Evolutionary conservation across 306 rosid genomes (phyloP).

Genomic region (Cicer yamashitae): DNA sequence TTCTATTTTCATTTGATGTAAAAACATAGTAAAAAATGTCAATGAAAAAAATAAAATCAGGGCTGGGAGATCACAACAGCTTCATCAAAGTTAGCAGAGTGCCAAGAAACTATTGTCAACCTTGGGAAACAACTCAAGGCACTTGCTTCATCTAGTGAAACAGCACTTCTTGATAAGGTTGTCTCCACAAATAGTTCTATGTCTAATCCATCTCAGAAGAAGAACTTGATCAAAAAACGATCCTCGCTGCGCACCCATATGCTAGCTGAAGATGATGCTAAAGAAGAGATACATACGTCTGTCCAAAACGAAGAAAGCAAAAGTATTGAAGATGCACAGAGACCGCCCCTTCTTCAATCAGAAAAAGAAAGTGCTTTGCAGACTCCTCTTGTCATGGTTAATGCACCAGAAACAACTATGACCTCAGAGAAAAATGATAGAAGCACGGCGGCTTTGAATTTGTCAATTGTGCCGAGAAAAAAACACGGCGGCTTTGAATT

Average conservation of each 20-base stretch:
- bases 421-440: conserved; percentile 46
- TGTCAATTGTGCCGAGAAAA: conserved; percentile 58
- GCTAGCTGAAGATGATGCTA: conserved; percentile 68
- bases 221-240: conserved; percentile 60
- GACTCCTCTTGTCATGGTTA: conserved; percentile 38
- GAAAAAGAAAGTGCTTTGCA: conserved; percentile 40
- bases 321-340: conserved; percentile 42
- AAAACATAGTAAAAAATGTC: background rate
- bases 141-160: conserved; percentile 72
- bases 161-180: conserved; percentile 52
- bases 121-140: conserved; percentile 82
- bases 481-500: conserved; percentile 65
- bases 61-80: conserved; percentile 91
- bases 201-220: conserved; percentile 47
- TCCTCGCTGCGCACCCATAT: conserved; percentile 63
- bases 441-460: conserved; percentile 44
- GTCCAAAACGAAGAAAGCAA: conserved; percentile 42
- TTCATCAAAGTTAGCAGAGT: conserved; percentile 81
- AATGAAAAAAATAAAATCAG: conserved; percentile 48
- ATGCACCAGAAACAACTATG: conserved; percentile 33
- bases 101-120: conserved; percentile 78
- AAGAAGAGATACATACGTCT: conserved; percentile 36
- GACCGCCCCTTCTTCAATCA: conserved; percentile 43
- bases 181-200: conserved; percentile 46
- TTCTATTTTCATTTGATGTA: background rate